Conservation (phyloP, 164 flowering plant genomes). For the Umbilicus rupestris region DNA sequence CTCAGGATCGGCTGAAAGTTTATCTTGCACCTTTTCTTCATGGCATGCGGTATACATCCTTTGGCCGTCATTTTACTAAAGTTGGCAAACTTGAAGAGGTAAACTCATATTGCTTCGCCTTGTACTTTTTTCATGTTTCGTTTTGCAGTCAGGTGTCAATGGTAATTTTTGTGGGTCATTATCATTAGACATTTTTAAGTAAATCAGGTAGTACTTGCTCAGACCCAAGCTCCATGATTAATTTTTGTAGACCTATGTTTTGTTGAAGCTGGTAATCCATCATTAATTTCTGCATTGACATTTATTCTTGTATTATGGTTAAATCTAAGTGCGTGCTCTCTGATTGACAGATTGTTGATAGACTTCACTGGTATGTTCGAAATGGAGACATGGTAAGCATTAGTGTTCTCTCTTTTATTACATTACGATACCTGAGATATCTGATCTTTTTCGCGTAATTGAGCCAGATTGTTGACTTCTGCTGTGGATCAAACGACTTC, state of each 20-base stretch:
- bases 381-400: conserved; percentile 56
- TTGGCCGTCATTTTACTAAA: conserved; percentile 95
- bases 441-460: neutral
- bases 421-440: neutral
- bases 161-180: neutral
- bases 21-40: conserved; percentile 81
- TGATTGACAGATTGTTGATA: conserved; percentile 61
- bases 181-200: neutral
- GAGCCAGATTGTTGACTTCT: conserved; percentile 74
- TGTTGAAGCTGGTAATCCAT: neutral
- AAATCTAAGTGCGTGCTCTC: conserved; percentile 13
- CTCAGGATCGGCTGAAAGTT: conserved; percentile 65
- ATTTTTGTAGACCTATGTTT: neutral
- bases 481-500: conserved; percentile 85
- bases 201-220: neutral
- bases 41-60: conserved; percentile 89
- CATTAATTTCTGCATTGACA: neutral
- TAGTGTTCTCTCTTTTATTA: neutral
- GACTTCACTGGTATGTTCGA: conserved; percentile 54
- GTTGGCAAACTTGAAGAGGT: conserved; percentile 78
- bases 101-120: neutral
- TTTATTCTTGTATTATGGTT: neutral
- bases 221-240: neutral
- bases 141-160: neutral
- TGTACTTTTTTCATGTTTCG: neutral